Percentiles rank a stretch among this genome's conserved stretches.
Evolutionary conservation across 1,284 basidiomycete species (phyloP).

Genomic region (Hemileia vastatrix): DNA sequence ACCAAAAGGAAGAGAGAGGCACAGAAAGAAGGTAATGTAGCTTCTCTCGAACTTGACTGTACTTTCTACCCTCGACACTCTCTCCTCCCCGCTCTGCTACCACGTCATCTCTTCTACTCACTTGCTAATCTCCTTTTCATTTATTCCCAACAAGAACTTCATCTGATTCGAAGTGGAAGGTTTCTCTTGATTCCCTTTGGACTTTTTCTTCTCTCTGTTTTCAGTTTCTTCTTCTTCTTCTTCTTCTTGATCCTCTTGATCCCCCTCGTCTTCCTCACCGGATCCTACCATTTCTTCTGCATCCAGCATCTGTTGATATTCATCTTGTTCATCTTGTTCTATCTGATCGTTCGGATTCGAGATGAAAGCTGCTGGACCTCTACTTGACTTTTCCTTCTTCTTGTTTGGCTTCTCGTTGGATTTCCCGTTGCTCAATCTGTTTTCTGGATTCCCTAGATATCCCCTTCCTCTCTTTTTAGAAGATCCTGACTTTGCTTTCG

Average conservation of each 20-base stretch:
- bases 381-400: neutral
- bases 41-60: too few species aligned
- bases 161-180: neutral
- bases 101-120: too few species aligned
- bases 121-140: too few species aligned
- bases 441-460: neutral
- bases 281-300: constrained; percentile 46
- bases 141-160: constrained; percentile 43
- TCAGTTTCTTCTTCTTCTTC: constrained; percentile 46
- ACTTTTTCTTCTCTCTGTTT: constrained; percentile 21
- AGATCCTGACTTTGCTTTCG: too few species aligned
- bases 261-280: constrained; percentile 48
- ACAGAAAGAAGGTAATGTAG: too few species aligned
- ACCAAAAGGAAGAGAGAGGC: too few species aligned
- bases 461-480: neutral
- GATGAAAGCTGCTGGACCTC: neutral
- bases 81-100: too few species aligned
- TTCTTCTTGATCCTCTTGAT: constrained; percentile 27
- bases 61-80: too few species aligned
- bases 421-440: neutral
- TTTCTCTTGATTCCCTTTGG: neutral
- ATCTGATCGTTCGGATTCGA: neutral
- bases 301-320: constrained; percentile 23
- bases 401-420: neutral
- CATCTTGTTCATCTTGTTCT: neutral